phyloP scores from a whole-genome alignment of 2,329 filamentous ascomycete species.

The Ilyonectria mors-panacis region DNA sequence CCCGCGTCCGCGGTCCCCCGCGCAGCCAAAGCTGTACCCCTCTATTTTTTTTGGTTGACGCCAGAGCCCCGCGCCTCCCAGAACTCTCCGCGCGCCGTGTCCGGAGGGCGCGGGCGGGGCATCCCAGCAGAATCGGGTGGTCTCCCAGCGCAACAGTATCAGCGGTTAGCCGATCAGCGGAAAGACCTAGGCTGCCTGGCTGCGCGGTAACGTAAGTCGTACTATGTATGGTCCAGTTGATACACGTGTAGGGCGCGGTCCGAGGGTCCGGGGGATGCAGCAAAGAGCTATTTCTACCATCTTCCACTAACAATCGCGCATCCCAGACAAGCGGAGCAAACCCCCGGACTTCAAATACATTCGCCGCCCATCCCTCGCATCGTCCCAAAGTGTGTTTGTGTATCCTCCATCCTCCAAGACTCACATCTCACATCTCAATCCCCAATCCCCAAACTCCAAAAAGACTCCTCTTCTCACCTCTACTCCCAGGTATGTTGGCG shows the following conservation, averaged over 20 bases:
- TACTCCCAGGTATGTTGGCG: slow-evolving; percentile 41
- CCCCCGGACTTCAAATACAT: slow-evolving; percentile 29
- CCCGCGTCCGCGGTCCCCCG: not conserved
- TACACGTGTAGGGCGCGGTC: slow-evolving; percentile 12
- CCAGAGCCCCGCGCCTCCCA: slow-evolving; percentile 1
- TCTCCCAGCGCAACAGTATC: slow-evolving; percentile 12
- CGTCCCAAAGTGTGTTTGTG: slow-evolving; percentile 21
- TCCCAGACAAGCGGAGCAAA: slow-evolving; percentile 29
- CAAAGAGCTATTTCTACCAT: slow-evolving; percentile 27
- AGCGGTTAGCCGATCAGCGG: slow-evolving; percentile 18
- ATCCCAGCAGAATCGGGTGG: slow-evolving; percentile 18
- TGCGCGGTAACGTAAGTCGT: not conserved
- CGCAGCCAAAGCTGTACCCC: slow-evolving; percentile 6
- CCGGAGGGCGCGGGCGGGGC: slow-evolving; percentile 31
- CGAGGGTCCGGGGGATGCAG: not conserved
- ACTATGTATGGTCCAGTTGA: not conserved
- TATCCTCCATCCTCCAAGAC: not conserved
- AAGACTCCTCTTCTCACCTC: not conserved
- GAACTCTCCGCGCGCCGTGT: slow-evolving; percentile 20
- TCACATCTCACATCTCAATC: not conserved
- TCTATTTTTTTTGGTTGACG: not conserved
- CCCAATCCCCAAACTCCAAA: not conserved
- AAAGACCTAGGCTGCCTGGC: not conserved
- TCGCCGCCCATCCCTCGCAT: slow-evolving; percentile 14
- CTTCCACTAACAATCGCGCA: slow-evolving; percentile 26